Base-by-base conservation (phyloP, 805 yeast genomes). In the Saccharomyces eubayanus region DNA sequence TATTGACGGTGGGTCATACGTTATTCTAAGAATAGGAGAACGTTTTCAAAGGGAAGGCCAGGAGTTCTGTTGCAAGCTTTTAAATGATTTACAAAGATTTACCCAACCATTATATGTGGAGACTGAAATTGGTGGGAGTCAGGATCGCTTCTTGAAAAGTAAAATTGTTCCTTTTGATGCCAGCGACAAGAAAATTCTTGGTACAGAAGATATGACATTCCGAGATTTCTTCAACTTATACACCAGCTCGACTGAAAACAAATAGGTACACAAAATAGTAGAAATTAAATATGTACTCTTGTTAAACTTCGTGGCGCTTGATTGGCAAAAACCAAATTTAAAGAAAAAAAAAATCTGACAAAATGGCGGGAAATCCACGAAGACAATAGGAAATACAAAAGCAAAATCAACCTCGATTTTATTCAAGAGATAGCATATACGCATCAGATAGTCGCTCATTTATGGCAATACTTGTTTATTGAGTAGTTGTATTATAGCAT, bases 61-160 rank as follows among this genome's bases (percentile, higher is more conserved):
- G 21, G 43, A 36, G 12, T 16, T 36, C 12, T 36, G 43, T 36
- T 36, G 24, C 43, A 36, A 9, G 11, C 24, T 36, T 36, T 16
- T 36, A 8, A 36, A 36, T 36, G 24, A 36, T 16, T 36, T 36
- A 16, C 43, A 36, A 2, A 36, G 43, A 14, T 58, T 54, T 30
- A 55, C 57, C 9, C 41, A 40, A 31, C 62, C 61, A 24, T 10
- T 47, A 12, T 56, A 48, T 30, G 28, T 57, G 5, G 52, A 53
- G n/a, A 54, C 61, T 11, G 27, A 40, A 20, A 47, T 52, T 5
- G 57, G 57, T 27, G 57, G 53, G 2, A 57, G 62, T 30, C 59
- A 61, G 48, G 66, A 62, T 47, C 55, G 66, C 20, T 62, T 45
- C 41, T 52, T 61, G 16, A 56, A 58, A 16, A 54, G 59, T 36